Base-by-base conservation (phyloP, 805 yeast species). In the Suhomyces canberraensis region DNA sequence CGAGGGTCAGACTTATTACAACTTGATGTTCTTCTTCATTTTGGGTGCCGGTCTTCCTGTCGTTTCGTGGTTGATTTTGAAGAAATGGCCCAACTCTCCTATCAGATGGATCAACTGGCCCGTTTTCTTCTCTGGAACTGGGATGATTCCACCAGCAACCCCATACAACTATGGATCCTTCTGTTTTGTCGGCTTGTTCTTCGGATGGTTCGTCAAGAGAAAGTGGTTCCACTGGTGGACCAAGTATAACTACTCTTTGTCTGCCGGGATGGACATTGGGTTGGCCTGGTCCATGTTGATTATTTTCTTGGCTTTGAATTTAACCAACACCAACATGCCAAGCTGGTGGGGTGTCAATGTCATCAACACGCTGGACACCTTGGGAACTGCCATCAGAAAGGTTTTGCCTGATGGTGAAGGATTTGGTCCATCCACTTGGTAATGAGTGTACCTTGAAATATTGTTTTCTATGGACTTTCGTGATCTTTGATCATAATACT, bases 81-180 rank as follows among this genome's bases (percentile, higher is more conserved):
- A 56, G 54, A 67, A 63, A 47, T 65, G 68, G 69, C 73, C 71
- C 41, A 61, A 56, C 48, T 52, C 60, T 18, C 58, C 55, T 31
- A 31, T 46, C 33, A 44, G 48, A 39, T 44, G 48, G 48, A 28
- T 46, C 38, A 45, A 47, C 42, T 47, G 67, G 66, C 67, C 69
- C 7, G 66, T 67, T 31, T 67, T 67, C 58, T 67, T 67, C 54
- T 54, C 66, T n/a, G 73, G 72, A 46, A 61, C 71, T 13, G 81
- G 80, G 29, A 67, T 70, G 46, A 76, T 81, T 48, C 90, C 91
- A 11, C 90, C 91, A 28, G 82, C 85, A 25, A 79, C 88, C 4
- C 79, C 84, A 19, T 81, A 79, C 56, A 80, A 79, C 54, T 80
- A 79, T 56, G 70, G 75, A 20, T 58, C 77, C 6, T 81, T 73